Evolutionary conservation across 73 alveolate species (phyloP), one percentile per base, ranked within the genome.

Genomic region (Tetrahymena elliotti): DNA sequence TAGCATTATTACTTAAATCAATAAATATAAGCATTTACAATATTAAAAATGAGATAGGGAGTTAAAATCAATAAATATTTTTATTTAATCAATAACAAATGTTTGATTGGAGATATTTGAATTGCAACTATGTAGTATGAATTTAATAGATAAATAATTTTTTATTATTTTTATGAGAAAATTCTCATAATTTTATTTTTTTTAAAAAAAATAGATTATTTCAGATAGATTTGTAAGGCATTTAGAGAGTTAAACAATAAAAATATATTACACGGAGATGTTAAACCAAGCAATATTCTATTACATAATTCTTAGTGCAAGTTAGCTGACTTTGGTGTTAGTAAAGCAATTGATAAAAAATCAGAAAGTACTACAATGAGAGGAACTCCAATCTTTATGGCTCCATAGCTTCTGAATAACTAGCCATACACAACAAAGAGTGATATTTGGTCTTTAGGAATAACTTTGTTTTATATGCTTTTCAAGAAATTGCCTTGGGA

Each of bases 381-480:
- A 84, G 96, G 96, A 11, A 94, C 95, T 0, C 96, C 96, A 31
- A 93, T 41, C 24, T 94, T 38, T 35, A 94, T 94, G 96, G 93
- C 96, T 33, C 96, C 96, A 1, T 34, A 94, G 92, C 41, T 94
- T 22, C 93, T 94, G 2, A 84, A 88, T 84, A 84, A 84, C 47
- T 92, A 94, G 53, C 52, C 93, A 18, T 94, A 94, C 92, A 94
- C 93, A 84, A 94, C 95, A 12, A 84, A 53, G 36, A 94, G 96
- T 88, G 96, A 94, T 33, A 94, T 94, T 27, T 94, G 96, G 96
- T 94, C 96, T 12, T 53, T 94, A 11, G 96, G 96, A 41, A 94
- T 94, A 24, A 94, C 96, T 10, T 84, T 94, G 47, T 94, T 84
- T 94, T 94, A 40, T 94, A 83, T 94, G 95, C 83, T 84, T 40